Evolutionary conservation across 352 stramenopile species (phyloP), one percentile per base, ranked within the genome.

Genomic region (Phytophthora cajani): DNA sequence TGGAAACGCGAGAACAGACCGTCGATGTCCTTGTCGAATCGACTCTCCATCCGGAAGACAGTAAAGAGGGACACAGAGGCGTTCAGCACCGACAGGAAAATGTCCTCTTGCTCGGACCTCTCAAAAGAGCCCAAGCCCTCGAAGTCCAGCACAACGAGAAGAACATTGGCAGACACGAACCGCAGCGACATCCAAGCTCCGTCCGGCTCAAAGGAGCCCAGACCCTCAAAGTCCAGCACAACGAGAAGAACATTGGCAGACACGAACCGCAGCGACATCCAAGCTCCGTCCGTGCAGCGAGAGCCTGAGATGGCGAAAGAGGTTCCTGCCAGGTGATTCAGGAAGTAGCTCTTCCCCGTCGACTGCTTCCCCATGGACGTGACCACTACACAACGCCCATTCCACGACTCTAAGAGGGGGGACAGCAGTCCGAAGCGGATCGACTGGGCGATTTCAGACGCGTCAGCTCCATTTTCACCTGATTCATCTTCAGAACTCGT

Each of bases 301-400:
- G 73, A 67, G 2, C 71, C 71, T 36, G 73, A 68, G 65, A 83
- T 92, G 12, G 84, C 82, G 71, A 91, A 93, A 11, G 84, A 89
- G 4, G 79, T 85, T 1, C 86, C 84, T 2, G 84, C 77, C 12
- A 93, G 58, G 42, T 92, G 84, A 53, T 92, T 94, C 2, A 93
- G 58, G 12, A 92, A 89, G 58, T 94, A 94, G 54, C 80, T 92
- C 47, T 94, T 92, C 6, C 87, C 84, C 0, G 83, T 94, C 1
- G 83, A 92, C 42, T 94, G 87, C 23, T 84, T 84, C 5, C 77
- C 74, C 77, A 84, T 81, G 0, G 77, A 84, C 0, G 71, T 81
- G 14, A 80, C 65, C 7, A 81, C 74, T 0, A 75, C 38, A 11
- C 64, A 74, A 1, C 57, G 51, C 10, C 74, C 67, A 54, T 56